Evolutionary conservation across 2,329 filamentous ascomycete genomes (phyloP).

Genomic region (Dactylonectria macrodidyma): DNA sequence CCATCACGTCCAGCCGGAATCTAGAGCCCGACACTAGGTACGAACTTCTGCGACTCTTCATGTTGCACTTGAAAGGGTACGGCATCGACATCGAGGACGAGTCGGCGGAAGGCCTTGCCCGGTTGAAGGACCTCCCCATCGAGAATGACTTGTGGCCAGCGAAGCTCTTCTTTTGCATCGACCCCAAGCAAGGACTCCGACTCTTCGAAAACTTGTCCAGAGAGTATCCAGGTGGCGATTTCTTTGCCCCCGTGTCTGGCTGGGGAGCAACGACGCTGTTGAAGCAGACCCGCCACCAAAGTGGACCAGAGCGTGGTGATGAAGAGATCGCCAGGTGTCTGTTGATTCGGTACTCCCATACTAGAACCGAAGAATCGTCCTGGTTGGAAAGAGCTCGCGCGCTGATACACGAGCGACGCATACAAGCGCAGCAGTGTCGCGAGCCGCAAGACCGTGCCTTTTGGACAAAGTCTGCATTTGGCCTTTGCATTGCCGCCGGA

Average conservation of each 20-base stretch:
- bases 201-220: conserved; percentile 38
- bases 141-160: conserved; percentile 33
- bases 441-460: conserved; percentile 41
- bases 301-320: conserved; percentile 29
- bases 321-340: conserved; percentile 31
- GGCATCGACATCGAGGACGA: conserved; percentile 44
- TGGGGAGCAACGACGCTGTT: conserved; percentile 17
- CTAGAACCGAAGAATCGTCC: conserved; percentile 3
- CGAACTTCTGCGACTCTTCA: conserved; percentile 41
- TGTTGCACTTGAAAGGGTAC: conserved; percentile 37
- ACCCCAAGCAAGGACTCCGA: conserved; percentile 23
- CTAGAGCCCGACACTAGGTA: conserved; percentile 31
- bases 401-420: conserved; percentile 41
- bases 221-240: conserved; percentile 33
- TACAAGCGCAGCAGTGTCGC: conserved; percentile 41
- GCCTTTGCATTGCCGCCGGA: conserved; percentile 45
- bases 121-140: conserved; percentile 4
- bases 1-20: neutral
- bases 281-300: conserved; percentile 18
- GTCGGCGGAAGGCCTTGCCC: conserved; percentile 16
- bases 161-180: conserved; percentile 33
- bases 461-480: conserved; percentile 48
- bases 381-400: conserved; percentile 36
- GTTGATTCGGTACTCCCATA: conserved; percentile 30
- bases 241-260: conserved; percentile 9